Percentiles rank a stretch among this genome's conserved stretches.
Conservation (phyloP, 2,329 filamentous ascomycete species). For the Pseudogymnoascus sp. region DNA sequence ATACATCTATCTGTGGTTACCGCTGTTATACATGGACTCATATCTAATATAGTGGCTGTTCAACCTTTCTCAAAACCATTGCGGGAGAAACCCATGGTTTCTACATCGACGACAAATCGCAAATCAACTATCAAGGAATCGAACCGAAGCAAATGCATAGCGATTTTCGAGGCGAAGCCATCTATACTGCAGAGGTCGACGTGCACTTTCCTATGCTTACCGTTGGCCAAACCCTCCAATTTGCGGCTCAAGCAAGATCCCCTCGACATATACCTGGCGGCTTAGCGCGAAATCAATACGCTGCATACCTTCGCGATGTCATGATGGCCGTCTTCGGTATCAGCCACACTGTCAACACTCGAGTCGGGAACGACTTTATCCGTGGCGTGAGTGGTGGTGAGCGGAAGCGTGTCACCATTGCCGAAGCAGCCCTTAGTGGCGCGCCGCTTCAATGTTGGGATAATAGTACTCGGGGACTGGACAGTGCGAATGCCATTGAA, state of each 20-base stretch:
- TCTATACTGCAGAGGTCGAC: no score
- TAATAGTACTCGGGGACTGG: conserved; percentile 64
- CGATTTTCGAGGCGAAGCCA: conserved; percentile 44
- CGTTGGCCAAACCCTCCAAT: conserved; percentile 62
- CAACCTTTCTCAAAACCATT: conserved; percentile 54
- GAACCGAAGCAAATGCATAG: conserved; percentile 40
- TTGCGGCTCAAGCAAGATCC: conserved; percentile 60
- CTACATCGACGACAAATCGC: conserved; percentile 40
- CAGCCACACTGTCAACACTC: conserved; percentile 60
- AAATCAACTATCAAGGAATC: conserved; percentile 54
- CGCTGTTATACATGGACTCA: neutral
- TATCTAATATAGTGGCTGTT: conserved; percentile 43
- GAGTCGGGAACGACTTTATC: conserved; percentile 61
- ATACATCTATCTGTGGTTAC: neutral
- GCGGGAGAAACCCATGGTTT: conserved; percentile 47
- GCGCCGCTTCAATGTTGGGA: conserved; percentile 67
- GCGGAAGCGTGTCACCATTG: conserved; percentile 73
- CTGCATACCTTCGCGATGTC: conserved; percentile 34
- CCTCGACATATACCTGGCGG: conserved; percentile 53
- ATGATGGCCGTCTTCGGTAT: conserved; percentile 53
- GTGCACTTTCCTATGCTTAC: conserved; percentile 66
- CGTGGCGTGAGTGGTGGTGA: conserved; percentile 60
- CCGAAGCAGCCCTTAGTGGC: conserved; percentile 57
- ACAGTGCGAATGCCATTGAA: conserved; percentile 64
- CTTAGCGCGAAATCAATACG: conserved; percentile 50